These are phyloP conservation scores for Penicillium italicum DNA, from an alignment of 2,329 filamentous ascomycete genomes.

Conservation along the genomic window DNA sequence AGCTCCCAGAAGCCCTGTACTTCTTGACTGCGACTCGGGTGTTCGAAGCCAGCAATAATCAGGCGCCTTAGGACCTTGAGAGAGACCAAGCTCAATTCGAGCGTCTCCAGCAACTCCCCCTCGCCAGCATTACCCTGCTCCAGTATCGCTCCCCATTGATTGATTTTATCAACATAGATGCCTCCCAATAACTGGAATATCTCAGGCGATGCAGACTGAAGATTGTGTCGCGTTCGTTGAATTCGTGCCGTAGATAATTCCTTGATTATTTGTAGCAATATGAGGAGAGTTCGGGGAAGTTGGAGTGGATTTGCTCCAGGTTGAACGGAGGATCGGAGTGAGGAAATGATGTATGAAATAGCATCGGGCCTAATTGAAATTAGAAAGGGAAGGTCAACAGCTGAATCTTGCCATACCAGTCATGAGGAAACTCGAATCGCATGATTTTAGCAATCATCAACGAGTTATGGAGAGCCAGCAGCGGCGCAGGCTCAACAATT, in stretches of 20 bases:
- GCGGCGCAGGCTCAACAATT: slow-evolving; percentile 69
- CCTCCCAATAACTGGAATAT: slow-evolving; percentile 74
- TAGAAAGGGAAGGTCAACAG: slow-evolving; percentile 5
- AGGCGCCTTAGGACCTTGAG: slow-evolving; percentile 79
- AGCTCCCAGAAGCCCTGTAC: slow-evolving; percentile 78
- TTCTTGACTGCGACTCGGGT: slow-evolving; percentile 72
- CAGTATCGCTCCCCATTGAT: slow-evolving; percentile 63
- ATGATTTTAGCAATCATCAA: slow-evolving; percentile 83
- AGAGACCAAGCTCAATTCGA: slow-evolving; percentile 72
- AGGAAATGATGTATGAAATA: slow-evolving; percentile 54
- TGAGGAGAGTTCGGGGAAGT: slow-evolving; percentile 68
- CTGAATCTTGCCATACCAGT: slow-evolving; percentile 58
- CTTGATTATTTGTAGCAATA: slow-evolving; percentile 83
- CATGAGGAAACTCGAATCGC: slow-evolving; percentile 80
- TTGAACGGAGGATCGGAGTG: slow-evolving; percentile 57
- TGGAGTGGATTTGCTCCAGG: slow-evolving; percentile 59
- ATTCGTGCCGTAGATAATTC: slow-evolving; percentile 80
- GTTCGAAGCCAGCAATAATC: slow-evolving; percentile 75
- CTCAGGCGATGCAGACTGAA: slow-evolving; percentile 77
- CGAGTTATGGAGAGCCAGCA: slow-evolving; percentile 81
- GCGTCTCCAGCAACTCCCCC: slow-evolving; percentile 57
- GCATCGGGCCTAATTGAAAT: slow-evolving; percentile 43
- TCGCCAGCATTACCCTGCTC: slow-evolving; percentile 57
- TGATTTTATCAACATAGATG: slow-evolving; percentile 73
- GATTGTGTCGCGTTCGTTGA: slow-evolving; percentile 66